phyloP scores from a whole-genome alignment of 345 rosid species.

The Eucalyptus marginata region DNA sequence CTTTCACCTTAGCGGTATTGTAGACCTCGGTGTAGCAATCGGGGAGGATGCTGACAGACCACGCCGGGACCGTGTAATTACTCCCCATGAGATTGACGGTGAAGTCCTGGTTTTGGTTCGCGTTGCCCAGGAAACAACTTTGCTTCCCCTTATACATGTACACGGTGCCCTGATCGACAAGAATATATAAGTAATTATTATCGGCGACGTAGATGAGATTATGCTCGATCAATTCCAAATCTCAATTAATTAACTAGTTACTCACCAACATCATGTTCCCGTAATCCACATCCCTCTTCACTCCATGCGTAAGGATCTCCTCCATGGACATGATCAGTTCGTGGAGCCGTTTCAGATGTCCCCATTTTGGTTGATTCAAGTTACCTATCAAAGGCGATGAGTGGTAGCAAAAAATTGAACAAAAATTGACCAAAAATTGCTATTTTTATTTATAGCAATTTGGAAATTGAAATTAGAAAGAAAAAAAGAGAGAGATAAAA shows the following conservation, averaged over 20 bases:
- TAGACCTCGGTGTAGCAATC: conserved; percentile 27
- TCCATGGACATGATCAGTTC: conserved; percentile 39
- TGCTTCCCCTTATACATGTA: conserved; percentile 10
- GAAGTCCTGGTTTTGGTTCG: not conserved
- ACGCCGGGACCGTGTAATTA: conserved; percentile 3
- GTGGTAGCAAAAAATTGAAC: not conserved
- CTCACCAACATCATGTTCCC: conserved; percentile 2
- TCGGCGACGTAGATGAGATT: not conserved
- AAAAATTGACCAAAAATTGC: not conserved
- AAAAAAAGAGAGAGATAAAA: not conserved
- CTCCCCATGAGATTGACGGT: conserved; percentile 6
- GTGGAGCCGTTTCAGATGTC: conserved; percentile 65
- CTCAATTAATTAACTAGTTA: not conserved
- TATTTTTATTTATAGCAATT: not conserved
- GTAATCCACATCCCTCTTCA: not conserved
- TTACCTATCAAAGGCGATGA: not conserved
- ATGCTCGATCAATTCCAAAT: not conserved
- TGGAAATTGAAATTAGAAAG: not conserved
- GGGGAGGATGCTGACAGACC: conserved; percentile 23
- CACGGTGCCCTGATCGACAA: conserved; percentile 2
- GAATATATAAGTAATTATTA: not conserved
- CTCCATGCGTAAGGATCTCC: conserved; percentile 41
- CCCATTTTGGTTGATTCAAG: conserved; percentile 53
- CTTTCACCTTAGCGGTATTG: conserved; percentile 30
- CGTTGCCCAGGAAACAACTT: conserved; percentile 13